Evolutionary conservation across 495 filamentous ascomycete genomes (phyloP).

Genomic region (Corynascus novoguineensis): DNA sequence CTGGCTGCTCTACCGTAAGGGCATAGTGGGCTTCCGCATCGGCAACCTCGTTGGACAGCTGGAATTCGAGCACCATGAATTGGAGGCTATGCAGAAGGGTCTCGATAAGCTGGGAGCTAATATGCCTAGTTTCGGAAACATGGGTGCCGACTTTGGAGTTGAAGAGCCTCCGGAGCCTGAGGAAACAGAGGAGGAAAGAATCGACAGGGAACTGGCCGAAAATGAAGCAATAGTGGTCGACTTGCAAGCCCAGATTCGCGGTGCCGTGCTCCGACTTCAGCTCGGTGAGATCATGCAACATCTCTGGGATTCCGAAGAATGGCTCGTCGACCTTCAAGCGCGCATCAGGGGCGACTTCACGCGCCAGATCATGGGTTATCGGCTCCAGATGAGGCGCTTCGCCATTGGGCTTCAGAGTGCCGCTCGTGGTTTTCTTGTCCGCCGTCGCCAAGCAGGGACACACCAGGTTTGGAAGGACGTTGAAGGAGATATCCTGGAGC

Average conservation of each 20-base stretch:
- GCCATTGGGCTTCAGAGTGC: slow-evolving; percentile 71
- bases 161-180: slow-evolving; percentile 59
- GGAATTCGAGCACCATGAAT: slow-evolving; percentile 94
- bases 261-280: slow-evolving; percentile 68
- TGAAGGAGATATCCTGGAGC: slow-evolving; percentile 62
- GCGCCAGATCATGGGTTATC: slow-evolving; percentile 70
- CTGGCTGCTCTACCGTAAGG: slow-evolving; percentile 91
- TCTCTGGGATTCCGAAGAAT: slow-evolving; percentile 83
- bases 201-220: slow-evolving; percentile 76
- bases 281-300: slow-evolving; percentile 79
- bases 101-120: slow-evolving; percentile 89
- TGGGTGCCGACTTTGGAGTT: slow-evolving; percentile 90
- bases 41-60: slow-evolving; percentile 97
- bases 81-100: slow-evolving; percentile 94
- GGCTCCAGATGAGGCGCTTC: slow-evolving; percentile 71
- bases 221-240: slow-evolving; percentile 66
- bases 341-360: slow-evolving; percentile 65
- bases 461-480: slow-evolving; percentile 64
- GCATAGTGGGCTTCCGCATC: slow-evolving; percentile 90
- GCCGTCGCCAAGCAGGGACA: slow-evolving; percentile 55
- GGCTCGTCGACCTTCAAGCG: slow-evolving; percentile 75
- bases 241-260: slow-evolving; percentile 81
- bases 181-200: slow-evolving; percentile 84
- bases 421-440: slow-evolving; percentile 71
- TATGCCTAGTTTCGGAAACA: slow-evolving; percentile 96